A percentile compares a stretch with the other conserved stretches of the same genome.
These are phyloP conservation scores for Chaetomiaceae sp. DNA, from an alignment of 2,329 filamentous ascomycete species.

Conservation along the genomic window DNA sequence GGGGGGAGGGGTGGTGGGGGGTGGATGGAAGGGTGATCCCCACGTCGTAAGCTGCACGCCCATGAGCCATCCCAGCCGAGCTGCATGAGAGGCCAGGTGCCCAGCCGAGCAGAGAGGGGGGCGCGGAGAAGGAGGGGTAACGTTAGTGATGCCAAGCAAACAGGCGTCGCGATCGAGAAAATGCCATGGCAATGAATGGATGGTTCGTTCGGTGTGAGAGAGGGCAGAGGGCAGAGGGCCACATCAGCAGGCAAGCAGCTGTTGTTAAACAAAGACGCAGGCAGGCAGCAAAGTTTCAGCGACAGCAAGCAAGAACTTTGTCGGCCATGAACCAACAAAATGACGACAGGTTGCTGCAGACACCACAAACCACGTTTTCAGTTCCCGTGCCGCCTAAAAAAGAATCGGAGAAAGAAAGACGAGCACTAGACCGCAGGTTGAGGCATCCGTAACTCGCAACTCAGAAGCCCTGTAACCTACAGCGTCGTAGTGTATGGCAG, in stretches of 20 bases:
- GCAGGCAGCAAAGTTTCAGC: too few relatives aligned
- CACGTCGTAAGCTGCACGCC: constrained; percentile 11
- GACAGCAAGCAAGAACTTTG: too few relatives aligned
- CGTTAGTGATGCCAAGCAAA: background rate
- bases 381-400: background rate
- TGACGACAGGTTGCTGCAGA: background rate
- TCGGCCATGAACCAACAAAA: constrained; percentile 9
- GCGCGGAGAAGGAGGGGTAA: background rate
- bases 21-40: too few relatives aligned
- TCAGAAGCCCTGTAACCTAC: too few relatives aligned
- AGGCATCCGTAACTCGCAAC: too few relatives aligned
- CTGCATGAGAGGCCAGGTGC: background rate
- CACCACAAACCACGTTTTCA: constrained; percentile 1
- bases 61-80: constrained; percentile 6
- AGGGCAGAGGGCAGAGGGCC: too few relatives aligned
- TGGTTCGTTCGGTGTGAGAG: too few relatives aligned
- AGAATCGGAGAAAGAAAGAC: background rate
- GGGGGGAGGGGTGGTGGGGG: background rate
- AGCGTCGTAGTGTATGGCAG: too few relatives aligned
- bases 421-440: background rate
- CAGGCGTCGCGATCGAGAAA: background rate
- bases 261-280: constrained; percentile 10
- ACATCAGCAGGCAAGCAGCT: constrained; percentile 4
- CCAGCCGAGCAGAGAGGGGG: background rate
- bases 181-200: background rate